Base-by-base conservation (phyloP, 73 alveolate species). In the Paraurostyla sp. region DNA sequence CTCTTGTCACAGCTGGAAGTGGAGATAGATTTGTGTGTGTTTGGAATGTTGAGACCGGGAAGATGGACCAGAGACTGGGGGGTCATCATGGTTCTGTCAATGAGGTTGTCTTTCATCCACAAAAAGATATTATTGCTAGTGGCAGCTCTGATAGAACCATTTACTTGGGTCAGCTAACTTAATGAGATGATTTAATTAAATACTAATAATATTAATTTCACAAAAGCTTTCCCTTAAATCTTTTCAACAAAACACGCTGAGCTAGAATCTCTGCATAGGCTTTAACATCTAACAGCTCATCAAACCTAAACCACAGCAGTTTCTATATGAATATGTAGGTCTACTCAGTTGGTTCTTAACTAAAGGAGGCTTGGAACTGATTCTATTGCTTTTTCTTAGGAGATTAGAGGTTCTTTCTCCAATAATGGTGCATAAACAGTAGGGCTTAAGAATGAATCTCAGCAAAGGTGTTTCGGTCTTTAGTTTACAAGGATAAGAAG, bases 81-180 rank as follows among this genome's bases (percentile, higher is more conserved):
- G 99, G 99, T 3, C 99, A 97, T 91, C 89, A 92, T 82, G 99
- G 99, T 32, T 88, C 97, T 52, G 97, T 97, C 68, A 97, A 97
- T 93, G 98, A 97, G 73, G 94, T 94, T 33, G 98, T 90, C 49
- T 94, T 95, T 87, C 94, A 96, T 84, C 97, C 99, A 27, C 71
- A 93, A 42, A 94, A 91, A 71, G 94, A 93, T 81, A 87, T 95
- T 40, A 90, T 97, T 59, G 97, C 98, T 15, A 90, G 97, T 50
- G 97, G 95, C 13, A 92, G 98, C 69, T 85, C 94, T 59, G 99
- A 97, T 94, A 94, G 94, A 85, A 97, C 99, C 6, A 91, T 97
- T 29, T 90, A 90, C 29, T 89, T 97, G 45, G 99, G 98, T 54
- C 95, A 95, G 69, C 92, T 89, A 81, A 88, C 60, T 54, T 57